Evolutionary conservation across 768 basidiomycete species (phyloP).

Genomic region (Mrakia hoshinonis): DNA sequence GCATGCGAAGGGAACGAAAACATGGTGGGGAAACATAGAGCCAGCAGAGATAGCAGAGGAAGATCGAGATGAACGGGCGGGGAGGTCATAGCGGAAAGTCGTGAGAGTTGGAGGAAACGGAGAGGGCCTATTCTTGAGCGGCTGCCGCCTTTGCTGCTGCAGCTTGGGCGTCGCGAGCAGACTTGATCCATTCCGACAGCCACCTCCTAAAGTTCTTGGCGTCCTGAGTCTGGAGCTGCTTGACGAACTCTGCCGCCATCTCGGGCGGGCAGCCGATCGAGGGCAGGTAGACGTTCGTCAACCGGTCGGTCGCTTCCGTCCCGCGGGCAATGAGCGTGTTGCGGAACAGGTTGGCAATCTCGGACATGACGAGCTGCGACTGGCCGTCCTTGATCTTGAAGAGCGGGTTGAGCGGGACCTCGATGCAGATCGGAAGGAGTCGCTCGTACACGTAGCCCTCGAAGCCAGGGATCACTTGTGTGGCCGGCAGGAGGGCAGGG

Average conservation of each 20-base stretch:
- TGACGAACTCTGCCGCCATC: slow-evolving; percentile 59
- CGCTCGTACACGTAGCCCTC: slow-evolving; percentile 85
- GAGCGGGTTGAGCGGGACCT: slow-evolving; percentile 63
- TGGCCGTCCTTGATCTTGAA: slow-evolving; percentile 88
- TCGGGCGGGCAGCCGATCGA: slow-evolving; percentile 78
- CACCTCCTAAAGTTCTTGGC: slow-evolving; percentile 40
- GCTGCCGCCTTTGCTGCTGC: slow-evolving; percentile 23
- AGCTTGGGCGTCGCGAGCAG: slow-evolving; percentile 25
- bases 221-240: slow-evolving; percentile 36
- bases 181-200: slow-evolving; percentile 40
- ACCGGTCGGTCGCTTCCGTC: slow-evolving; percentile 70
- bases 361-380: slow-evolving; percentile 70
- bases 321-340: slow-evolving; percentile 66
- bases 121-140: slow-evolving; percentile 7
- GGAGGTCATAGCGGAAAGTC: neutral
- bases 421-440: slow-evolving; percentile 70
- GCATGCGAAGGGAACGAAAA: neutral
- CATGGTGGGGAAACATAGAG: neutral
- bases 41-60: neutral
- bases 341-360: slow-evolving; percentile 79
- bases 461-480: slow-evolving; percentile 64
- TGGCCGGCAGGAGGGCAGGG: slow-evolving; percentile 37
- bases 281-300: slow-evolving; percentile 71
- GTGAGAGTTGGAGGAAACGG: neutral
- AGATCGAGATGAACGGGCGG: neutral